These are phyloP conservation scores for Apophysomyces elegans DNA, from an alignment of 371 early-diverging fungal genomes.

Conservation along the genomic window DNA sequence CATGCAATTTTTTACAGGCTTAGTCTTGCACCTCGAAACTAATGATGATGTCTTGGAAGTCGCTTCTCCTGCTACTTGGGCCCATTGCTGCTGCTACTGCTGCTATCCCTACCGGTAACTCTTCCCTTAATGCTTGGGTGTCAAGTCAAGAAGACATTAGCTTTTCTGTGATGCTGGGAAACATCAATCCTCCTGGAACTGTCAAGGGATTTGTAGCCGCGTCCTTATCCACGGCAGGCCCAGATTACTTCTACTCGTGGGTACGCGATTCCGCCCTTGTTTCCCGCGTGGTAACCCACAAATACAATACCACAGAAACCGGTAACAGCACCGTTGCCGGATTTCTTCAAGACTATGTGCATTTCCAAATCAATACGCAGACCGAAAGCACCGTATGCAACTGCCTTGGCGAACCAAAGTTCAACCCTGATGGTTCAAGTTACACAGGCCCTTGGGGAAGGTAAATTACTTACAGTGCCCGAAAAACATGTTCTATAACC, in stretches of 20 bases:
- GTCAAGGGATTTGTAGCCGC: conserved; percentile 44
- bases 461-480: conserved; percentile 10
- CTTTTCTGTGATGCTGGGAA: conserved; percentile 26
- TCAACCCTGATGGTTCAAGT: conserved; percentile 61
- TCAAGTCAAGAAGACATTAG: conserved; percentile 28
- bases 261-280: conserved; percentile 73
- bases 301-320: conserved; percentile 23
- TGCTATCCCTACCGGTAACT: conserved; percentile 27
- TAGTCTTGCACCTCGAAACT: neutral
- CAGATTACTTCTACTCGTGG: conserved; percentile 84
- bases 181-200: conserved; percentile 44
- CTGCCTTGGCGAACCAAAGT: conserved; percentile 82
- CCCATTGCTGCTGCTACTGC: neutral
- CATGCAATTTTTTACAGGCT: neutral
- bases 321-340: conserved; percentile 17
- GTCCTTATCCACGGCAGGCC: conserved; percentile 45
- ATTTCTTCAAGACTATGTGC: conserved; percentile 41
- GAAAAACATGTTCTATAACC: neutral
- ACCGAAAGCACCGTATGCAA: conserved; percentile 28
- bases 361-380: conserved; percentile 38
- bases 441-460: conserved; percentile 66
- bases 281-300: conserved; percentile 45
- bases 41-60: neutral
- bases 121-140: conserved; percentile 31
- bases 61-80: neutral